Base-by-base conservation (phyloP, 305 asterid species). In the Ilex paraguariensis region DNA sequence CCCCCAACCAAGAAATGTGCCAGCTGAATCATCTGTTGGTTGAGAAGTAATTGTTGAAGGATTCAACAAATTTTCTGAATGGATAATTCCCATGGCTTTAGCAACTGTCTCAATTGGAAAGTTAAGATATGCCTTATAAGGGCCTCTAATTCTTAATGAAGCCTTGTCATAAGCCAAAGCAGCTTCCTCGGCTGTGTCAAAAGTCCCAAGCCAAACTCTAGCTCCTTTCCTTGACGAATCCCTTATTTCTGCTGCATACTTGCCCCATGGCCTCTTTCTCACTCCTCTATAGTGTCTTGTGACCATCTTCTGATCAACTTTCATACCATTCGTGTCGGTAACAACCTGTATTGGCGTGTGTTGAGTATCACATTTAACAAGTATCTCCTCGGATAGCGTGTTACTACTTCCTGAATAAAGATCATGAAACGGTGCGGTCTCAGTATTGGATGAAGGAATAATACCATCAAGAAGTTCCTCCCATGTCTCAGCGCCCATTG, bases 161-260 rank as follows among this genome's bases (percentile, higher is more conserved):
- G 94, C 94, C 62, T 77, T 77, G 16, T 89, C 97, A 49, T 86
- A 89, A 9, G 97, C 95, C 89, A 82, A 60, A 3, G 93, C 95
- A 1, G 97, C 97, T 66, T 83, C 95, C 53, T 87, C 93, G 0
- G 89, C 93, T 3, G 95, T 87, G 5, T 39, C 75, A 59, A 81
- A 89, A 0, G 97, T 87, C 56, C 97, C 97, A 2, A 89, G 85
- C 97, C 97, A 87, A 57, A 84, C 46, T 17, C 95, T 75, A 2
- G 82, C 85, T 6, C 94, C 94, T 68, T 89, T 87, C 31, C 79
- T 73, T 2, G 73, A 74, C 2, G 94, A 80, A 59, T 89, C 94
- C 61, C 91, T 82, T 62, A 89, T 89, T 54, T 89, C 95, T 6
- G 97, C 94, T 0, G 95, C 95, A 52, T 81, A 85, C 70, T 85